Percentiles rank a stretch among this genome's conserved stretches.
Evolutionary conservation across 1,139 yeast genomes (phyloP).

Genomic region (Hyphopichia khmerensis): DNA sequence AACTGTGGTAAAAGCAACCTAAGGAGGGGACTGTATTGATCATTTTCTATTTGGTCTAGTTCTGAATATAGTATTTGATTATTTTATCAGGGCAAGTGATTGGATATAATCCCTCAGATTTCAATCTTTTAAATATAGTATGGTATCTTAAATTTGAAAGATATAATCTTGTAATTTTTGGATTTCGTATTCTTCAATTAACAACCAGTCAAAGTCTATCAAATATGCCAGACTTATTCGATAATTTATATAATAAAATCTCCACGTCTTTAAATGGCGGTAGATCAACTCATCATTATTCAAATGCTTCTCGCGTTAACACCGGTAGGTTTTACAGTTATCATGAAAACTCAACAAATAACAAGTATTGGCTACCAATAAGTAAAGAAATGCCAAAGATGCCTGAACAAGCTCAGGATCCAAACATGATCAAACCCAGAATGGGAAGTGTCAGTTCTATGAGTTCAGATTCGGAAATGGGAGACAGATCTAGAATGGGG

Average conservation of each 20-base stretch:
- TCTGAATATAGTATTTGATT: too few relatives aligned
- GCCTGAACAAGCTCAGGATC: constrained; percentile 2
- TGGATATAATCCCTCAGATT: too few relatives aligned
- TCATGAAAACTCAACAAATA: constrained; percentile 36
- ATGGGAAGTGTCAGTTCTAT: constrained; percentile 21
- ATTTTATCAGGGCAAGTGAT: too few relatives aligned
- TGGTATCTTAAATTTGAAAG: too few relatives aligned
- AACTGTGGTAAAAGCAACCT: too few relatives aligned
- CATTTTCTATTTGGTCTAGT: too few relatives aligned
- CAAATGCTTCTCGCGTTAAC: constrained; percentile 35
- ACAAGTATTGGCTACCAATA: constrained; percentile 40
- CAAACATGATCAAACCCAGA: constrained; percentile 13
- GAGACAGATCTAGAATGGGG: constrained; percentile 14
- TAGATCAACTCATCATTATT: constrained; percentile 29
- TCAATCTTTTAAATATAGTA: too few relatives aligned
- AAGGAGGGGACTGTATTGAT: too few relatives aligned
- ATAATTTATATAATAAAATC: constrained; percentile 35
- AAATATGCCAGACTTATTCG: constrained; percentile 44
- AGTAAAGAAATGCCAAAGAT: constrained; percentile 3
- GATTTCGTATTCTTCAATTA: too few relatives aligned
- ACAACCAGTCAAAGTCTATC: not conserved
- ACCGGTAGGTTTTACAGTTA: constrained; percentile 39
- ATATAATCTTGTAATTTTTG: too few relatives aligned
- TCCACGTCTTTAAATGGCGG: constrained; percentile 36
- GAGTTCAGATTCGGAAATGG: constrained; percentile 6